These are phyloP conservation scores for Pilatotrama ljubarskyi DNA, from an alignment of 768 basidiomycete species.

Conservation along the genomic window DNA sequence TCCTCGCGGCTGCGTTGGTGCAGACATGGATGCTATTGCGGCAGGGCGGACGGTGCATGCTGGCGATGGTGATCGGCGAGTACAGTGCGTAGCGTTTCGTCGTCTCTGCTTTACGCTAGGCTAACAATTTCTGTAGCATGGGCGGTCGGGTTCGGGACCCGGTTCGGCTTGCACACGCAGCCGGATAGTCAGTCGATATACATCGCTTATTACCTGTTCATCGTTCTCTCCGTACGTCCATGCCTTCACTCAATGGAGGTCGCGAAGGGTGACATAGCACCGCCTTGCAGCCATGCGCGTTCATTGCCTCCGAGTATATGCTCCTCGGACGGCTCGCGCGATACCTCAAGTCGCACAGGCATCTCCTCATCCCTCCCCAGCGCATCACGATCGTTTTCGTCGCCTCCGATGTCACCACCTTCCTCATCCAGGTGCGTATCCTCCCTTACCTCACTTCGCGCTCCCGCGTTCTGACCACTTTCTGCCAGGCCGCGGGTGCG, in stretches of 20 bases:
- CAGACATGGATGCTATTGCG: slow-evolving; percentile 46
- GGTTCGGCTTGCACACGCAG: slow-evolving; percentile 54
- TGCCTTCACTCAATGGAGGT: not conserved
- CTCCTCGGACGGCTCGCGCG: slow-evolving; percentile 61
- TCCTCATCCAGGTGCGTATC: slow-evolving; percentile 56
- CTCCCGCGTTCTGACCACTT: not conserved
- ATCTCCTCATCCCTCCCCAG: slow-evolving; percentile 49
- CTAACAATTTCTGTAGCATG: slow-evolving; percentile 44
- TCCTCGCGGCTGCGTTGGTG: slow-evolving; percentile 36
- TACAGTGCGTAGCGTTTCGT: slow-evolving; percentile 42
- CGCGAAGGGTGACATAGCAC: not conserved
- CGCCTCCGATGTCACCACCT: slow-evolving; percentile 62
- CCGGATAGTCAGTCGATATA: slow-evolving; percentile 55
- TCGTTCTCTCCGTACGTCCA: slow-evolving; percentile 54
- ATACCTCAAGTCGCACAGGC: slow-evolving; percentile 46
- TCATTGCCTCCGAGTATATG: slow-evolving; percentile 69
- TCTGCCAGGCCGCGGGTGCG: slow-evolving; percentile 50
- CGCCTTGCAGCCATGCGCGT: slow-evolving; percentile 62
- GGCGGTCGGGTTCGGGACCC: slow-evolving; percentile 53
- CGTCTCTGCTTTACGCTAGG: too few relatives aligned
- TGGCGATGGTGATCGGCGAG: slow-evolving; percentile 60
- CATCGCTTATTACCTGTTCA: slow-evolving; percentile 58
- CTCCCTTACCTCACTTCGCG: not conserved
- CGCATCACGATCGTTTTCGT: slow-evolving; percentile 61
- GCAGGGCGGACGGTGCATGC: slow-evolving; percentile 58